phyloP scores from a whole-genome alignment of 495 filamentous ascomycete genomes.

The Podospora anserina region DNA sequence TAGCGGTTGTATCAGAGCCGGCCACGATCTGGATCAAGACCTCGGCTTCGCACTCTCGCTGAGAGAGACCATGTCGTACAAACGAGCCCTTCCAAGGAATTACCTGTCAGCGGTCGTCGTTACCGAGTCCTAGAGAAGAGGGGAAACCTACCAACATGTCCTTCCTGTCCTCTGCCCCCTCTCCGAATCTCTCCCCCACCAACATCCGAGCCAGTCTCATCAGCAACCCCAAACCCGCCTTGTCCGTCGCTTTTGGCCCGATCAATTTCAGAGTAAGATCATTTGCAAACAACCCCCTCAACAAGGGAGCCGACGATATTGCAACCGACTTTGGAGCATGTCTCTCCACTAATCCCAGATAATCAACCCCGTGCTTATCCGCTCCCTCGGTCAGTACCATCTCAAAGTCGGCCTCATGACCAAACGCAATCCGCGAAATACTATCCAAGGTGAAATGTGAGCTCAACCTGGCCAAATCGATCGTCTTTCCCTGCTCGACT shows the following conservation, averaged over 20 bases:
- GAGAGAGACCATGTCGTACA: constrained; percentile 32
- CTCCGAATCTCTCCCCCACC: constrained; percentile 39
- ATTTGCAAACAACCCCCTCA: constrained; percentile 30
- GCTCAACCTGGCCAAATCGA: constrained; percentile 45
- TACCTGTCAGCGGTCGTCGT: constrained; percentile 18
- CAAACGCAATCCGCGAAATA: constrained; percentile 48
- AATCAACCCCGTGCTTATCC: constrained; percentile 45
- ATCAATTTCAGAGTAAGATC: constrained; percentile 51
- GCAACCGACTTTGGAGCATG: constrained; percentile 27
- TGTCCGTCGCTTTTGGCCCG: constrained; percentile 53
- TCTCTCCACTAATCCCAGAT: constrained; percentile 41
- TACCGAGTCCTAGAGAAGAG: constrained; percentile 25
- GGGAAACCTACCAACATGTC: constrained; percentile 43
- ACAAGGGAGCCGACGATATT: constrained; percentile 31
- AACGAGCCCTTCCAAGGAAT: constrained; percentile 28
- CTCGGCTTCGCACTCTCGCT: constrained; percentile 36
- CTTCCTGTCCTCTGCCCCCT: constrained; percentile 35
- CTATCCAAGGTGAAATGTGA: constrained; percentile 53
- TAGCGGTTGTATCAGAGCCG: constrained; percentile 63
- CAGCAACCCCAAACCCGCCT: constrained; percentile 41
- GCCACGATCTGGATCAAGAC: constrained; percentile 50
- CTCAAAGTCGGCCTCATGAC: constrained; percentile 46
- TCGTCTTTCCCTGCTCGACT: constrained; percentile 17
- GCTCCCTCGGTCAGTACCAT: constrained; percentile 40
- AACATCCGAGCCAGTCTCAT: constrained; percentile 31